Evolutionary conservation across 495 filamentous ascomycete species (phyloP).

Genomic region (Neurospora sp.): DNA sequence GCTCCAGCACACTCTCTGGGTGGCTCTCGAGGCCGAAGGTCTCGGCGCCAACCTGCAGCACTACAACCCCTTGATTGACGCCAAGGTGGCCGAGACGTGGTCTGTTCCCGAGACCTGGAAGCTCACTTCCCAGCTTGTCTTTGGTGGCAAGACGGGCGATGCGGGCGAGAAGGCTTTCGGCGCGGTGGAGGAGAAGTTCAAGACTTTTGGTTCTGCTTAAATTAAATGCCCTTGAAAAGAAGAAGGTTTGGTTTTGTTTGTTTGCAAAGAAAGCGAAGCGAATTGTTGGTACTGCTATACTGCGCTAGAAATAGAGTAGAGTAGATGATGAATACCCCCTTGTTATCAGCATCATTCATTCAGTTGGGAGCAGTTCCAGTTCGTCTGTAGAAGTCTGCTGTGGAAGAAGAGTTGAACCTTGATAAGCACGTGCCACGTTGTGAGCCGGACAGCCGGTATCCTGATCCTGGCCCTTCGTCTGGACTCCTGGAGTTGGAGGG

Average conservation of each 20-base stretch:
- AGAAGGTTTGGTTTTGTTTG: neutral
- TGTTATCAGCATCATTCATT: neutral
- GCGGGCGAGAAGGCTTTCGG: constrained; percentile 44
- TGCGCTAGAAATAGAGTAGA: neutral
- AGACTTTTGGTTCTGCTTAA: constrained; percentile 32
- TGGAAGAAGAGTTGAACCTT: neutral
- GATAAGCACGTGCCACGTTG: neutral
- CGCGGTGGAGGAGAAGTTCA: constrained; percentile 45
- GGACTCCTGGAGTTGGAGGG: neutral
- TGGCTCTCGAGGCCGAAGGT: constrained; percentile 56
- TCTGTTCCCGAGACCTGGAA: constrained; percentile 49
- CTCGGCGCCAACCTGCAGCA: constrained; percentile 67
- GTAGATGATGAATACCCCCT: neutral
- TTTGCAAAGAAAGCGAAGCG: neutral
- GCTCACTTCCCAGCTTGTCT: constrained; percentile 50
- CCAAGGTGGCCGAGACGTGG: constrained; percentile 46
- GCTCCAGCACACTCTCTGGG: constrained; percentile 59
- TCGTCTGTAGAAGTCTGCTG: neutral
- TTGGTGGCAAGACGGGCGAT: constrained; percentile 43
- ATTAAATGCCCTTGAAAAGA: neutral
- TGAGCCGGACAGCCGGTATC: neutral
- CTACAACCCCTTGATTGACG: constrained; percentile 59
- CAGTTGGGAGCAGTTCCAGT: neutral
- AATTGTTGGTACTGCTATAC: neutral
- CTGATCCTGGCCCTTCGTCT: neutral